These are phyloP conservation scores for Pseudopyrenochaeta lycopersici DNA, from an alignment of 2,329 filamentous ascomycete species.

Conservation along the genomic window DNA sequence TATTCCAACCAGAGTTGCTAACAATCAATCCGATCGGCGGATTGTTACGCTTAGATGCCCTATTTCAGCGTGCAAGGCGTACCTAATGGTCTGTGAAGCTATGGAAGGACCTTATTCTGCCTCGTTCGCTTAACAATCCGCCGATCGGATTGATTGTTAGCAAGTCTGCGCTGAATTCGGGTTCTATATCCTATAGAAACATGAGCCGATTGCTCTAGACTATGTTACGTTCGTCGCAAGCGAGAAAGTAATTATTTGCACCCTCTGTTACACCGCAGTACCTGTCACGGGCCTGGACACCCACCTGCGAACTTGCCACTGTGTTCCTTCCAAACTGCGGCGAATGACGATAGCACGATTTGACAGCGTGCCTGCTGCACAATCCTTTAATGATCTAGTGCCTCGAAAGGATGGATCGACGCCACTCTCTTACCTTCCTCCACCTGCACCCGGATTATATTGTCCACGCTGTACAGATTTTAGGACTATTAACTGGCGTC, in stretches of 20 bases:
- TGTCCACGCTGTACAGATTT: constrained; percentile 7
- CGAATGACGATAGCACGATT: constrained; percentile 9
- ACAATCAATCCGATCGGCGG: no score
- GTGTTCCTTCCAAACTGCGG: constrained; percentile 3
- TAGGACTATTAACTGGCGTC: constrained; percentile 13
- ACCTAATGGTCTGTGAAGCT: no score
- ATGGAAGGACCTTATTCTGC: no score
- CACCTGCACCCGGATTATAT: constrained; percentile 6
- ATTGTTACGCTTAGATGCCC: no score
- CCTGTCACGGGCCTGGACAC: constrained; percentile 7
- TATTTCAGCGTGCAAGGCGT: no score
- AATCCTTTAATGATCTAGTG: constrained; percentile 6
- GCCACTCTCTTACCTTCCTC: constrained; percentile 7
- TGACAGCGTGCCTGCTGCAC: constrained; percentile 4
- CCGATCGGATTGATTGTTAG: no score
- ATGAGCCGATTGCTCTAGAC: constrained; percentile 11
- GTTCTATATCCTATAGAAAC: constrained; percentile 1
- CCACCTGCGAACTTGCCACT: constrained; percentile 4
- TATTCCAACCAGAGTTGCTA: no score
- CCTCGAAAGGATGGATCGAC: constrained; percentile 5
- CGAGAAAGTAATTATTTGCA: constrained; percentile 13
- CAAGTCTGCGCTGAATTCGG: no score
- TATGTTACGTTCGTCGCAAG: constrained; percentile 13
- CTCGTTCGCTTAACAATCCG: no score
- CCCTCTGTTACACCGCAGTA: constrained; percentile 4